Base-by-base conservation (phyloP, 148 eudicot species). In the Rhododendron ovatum region DNA sequence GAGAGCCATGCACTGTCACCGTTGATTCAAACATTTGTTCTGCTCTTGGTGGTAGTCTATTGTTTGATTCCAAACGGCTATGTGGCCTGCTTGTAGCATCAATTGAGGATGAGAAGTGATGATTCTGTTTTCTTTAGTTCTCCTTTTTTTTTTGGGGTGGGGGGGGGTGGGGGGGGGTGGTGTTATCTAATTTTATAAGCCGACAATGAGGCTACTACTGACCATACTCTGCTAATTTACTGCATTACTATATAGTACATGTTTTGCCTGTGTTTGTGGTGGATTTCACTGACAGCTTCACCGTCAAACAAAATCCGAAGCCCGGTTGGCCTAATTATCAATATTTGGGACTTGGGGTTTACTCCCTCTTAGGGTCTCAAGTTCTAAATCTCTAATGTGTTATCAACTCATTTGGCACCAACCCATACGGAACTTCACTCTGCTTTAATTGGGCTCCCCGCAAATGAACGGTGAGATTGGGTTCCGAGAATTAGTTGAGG, bases 1-100 rank as follows among this genome's bases (percentile, higher is more conserved):
- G 88, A 85, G 81, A 84, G 73, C 75, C 47, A 88, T 51, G 47
- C 20, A 35, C 87, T 85, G 65, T 78, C 88, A 30, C 50, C 71
- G 12, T 45, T 82, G 11, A 53, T 86, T 39, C 85, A 87, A 55
- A 75, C 41, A 13, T 74, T 88, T 13, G 20, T 82, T 83, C 26
- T 87, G 79, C 50, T 82, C 53, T 85, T 88, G 71, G 69, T 78
- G 24, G 51, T 45, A 30, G 18, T 78, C 10, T 61, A 17, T 47
- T 83, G 78, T 78, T n/a, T 15, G 47, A 83, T 47, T 48, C n/a
- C 35, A 26, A n/a, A 61, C 11, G 51, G n/a, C 22, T 0, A n/a
- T 30, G 6, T 53, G 10, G 28, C 17, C 20, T 63, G 26, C 30
- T 78, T 85, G 57, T 78, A 41, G 78, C 45, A 78, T 24, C 71